A percentile compares a stretch with the other conserved stretches of the same genome.
Evolutionary conservation across 2,329 filamentous ascomycete genomes (phyloP).

Genomic region (Fusarium drepaniforme): DNA sequence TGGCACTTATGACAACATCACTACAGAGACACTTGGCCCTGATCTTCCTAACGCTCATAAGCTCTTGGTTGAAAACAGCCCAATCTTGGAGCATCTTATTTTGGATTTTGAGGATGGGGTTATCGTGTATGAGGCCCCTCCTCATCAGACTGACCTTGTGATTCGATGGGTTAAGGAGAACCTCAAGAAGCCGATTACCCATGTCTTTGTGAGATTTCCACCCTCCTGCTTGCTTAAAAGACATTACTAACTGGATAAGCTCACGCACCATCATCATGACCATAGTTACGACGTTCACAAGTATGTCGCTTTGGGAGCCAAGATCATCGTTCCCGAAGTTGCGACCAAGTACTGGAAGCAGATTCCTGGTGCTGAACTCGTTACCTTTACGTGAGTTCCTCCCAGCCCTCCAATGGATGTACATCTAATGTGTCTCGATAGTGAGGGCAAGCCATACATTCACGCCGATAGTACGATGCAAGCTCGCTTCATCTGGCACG

Average conservation of each 20-base stretch:
- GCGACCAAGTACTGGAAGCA: neutral
- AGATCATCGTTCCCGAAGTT: neutral
- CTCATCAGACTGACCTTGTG: constrained; percentile 31
- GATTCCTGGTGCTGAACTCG: neutral
- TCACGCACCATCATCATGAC: neutral
- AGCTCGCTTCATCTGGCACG: neutral
- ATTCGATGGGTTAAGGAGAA: constrained; percentile 26
- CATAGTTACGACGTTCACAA: neutral
- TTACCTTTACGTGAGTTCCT: neutral
- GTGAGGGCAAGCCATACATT: neutral
- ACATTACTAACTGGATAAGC: neutral
- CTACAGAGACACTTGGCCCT: neutral
- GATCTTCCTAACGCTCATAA: neutral
- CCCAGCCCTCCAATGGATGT: neutral
- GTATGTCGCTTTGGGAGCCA: neutral
- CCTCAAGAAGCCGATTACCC: constrained; percentile 21
- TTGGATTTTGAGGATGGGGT: constrained; percentile 26
- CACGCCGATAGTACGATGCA: neutral
- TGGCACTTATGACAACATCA: constrained; percentile 10
- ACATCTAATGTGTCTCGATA: neutral
- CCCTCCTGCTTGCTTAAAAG: neutral
- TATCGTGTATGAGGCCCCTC: constrained; percentile 27
- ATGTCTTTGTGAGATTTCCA: constrained; percentile 21
- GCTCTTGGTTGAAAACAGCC: neutral
- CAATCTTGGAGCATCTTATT: constrained; percentile 12